phyloP scores from a whole-genome alignment of 2,329 filamentous ascomycete genomes.

The Rhexocercosporidium sp. region DNA sequence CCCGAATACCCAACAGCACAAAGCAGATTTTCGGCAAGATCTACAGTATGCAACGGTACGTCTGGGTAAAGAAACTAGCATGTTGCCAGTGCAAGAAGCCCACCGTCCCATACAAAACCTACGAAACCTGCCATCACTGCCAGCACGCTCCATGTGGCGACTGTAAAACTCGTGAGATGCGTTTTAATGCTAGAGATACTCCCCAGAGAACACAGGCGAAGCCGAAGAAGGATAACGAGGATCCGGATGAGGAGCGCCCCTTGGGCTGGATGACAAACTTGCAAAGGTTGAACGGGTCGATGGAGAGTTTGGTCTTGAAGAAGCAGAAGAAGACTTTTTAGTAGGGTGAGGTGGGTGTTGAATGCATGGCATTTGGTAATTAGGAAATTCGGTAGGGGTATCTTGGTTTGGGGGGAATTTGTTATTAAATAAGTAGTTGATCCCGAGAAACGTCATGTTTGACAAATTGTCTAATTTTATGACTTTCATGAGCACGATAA shows the following conservation, averaged over 20 bases:
- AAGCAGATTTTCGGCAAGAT: neutral
- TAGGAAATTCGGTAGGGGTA: neutral
- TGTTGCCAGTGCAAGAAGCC: neutral
- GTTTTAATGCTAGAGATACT: neutral
- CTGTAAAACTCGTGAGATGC: neutral
- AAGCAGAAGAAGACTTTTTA: constrained; percentile 3
- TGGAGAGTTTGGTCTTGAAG: neutral
- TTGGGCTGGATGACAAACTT: neutral
- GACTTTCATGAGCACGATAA: no score
- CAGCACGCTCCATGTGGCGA: neutral
- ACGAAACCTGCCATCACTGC: neutral
- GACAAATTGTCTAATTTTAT: no score
- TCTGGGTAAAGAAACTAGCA: neutral
- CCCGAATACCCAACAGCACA: neutral
- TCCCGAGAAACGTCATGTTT: no score
- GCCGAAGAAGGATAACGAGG: neutral
- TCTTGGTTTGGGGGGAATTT: no score
- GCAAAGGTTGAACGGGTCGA: neutral
- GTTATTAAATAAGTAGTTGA: no score
- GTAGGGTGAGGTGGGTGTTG: neutral
- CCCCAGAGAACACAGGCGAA: neutral
- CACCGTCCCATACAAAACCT: neutral
- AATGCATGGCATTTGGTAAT: neutral
- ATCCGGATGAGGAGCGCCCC: neutral
- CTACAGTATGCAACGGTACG: neutral